These are phyloP conservation scores for Aspergillus nomiae DNA, from an alignment of 2,329 filamentous ascomycete species.

Conservation along the genomic window DNA sequence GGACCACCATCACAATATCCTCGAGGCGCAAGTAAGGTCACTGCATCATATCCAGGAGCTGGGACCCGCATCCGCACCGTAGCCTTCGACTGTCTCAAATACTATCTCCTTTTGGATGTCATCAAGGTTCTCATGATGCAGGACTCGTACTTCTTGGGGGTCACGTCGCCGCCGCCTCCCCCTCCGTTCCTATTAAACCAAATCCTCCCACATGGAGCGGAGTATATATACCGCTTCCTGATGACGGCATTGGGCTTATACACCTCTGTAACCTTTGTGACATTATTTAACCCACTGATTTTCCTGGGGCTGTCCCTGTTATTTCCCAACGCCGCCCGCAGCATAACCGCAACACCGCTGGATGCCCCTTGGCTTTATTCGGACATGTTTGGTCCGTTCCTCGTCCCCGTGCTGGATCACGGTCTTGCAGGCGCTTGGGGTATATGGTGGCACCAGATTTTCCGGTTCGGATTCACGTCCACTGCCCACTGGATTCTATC, in stretches of 20 bases:
- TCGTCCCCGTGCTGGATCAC: slow-evolving; percentile 50
- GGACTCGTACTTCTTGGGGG: slow-evolving; percentile 75
- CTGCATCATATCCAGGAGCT: slow-evolving; percentile 39
- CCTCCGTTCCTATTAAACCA: slow-evolving; percentile 49
- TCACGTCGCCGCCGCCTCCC: slow-evolving; percentile 52
- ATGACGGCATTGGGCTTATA: slow-evolving; percentile 61
- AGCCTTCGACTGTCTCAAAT: slow-evolving; percentile 51
- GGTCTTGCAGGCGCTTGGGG: slow-evolving; percentile 84
- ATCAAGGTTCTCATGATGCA: slow-evolving; percentile 69
- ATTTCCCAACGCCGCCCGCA: slow-evolving; percentile 56
- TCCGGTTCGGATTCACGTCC: slow-evolving; percentile 61
- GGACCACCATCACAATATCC: slow-evolving; percentile 2
- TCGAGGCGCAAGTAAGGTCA: slow-evolving; percentile 7
- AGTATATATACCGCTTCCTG: slow-evolving; percentile 59
- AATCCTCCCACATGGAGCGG: slow-evolving; percentile 34
- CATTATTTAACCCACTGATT: slow-evolving; percentile 62
- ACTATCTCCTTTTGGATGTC: slow-evolving; percentile 70
- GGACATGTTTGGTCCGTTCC: slow-evolving; percentile 57
- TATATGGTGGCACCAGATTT: slow-evolving; percentile 87
- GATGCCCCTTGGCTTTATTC: slow-evolving; percentile 65
- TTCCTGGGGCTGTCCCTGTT: slow-evolving; percentile 56
- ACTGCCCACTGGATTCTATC: slow-evolving; percentile 43
- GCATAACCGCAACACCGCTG: slow-evolving; percentile 61
- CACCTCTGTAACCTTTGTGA: slow-evolving; percentile 62
- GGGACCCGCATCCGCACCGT: slow-evolving; percentile 50